Base-by-base conservation (phyloP, 2,329 filamentous ascomycete species). In the Xylariaceae sp. region DNA sequence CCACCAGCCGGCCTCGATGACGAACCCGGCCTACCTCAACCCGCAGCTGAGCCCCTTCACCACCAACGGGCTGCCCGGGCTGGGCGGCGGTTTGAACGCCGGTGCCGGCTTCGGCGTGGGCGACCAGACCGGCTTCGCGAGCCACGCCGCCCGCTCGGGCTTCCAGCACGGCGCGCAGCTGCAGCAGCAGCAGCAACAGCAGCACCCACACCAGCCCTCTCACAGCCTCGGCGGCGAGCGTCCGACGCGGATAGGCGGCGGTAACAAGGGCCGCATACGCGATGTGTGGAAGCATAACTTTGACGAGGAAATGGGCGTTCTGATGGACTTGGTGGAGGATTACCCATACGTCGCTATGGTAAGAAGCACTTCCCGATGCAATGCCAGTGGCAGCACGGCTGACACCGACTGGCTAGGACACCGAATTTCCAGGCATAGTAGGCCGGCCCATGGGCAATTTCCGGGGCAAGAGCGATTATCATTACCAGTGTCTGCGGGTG, bases 341-440 rank as follows among this genome's bases (percentile, higher is more conserved):
- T 96, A 93, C 59, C 86, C 88, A 26, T 96, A 93, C 57, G 90
- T 98, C 61, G 90, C 89, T 50, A 96, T 98, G 92, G 89, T 94
- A 67, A 68, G 82, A 35, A 25, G 29, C 15, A 15, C 29, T 21
- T 36, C 46, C 12, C 24, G 15, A 13, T 26, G 24, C n/a, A 26
- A 11, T 13, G 24, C 24, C 36, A 26, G 28, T 12, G 14, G 21
- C 13, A 16, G 32, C 18, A 19, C 29, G 23, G 19, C 21, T 38
- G 18, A 31, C 18, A 16, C 33, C 31, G 29, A 23, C 34, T 33
- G n/a, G n/a, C n/a, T 55, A 94, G 89, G 92, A 98, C 57, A 95
- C 92, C 16, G 90, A 96, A 57, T 98, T 98, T 50, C 92, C 92
- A n/a, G 92, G 92, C 37, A 88, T 98, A 33, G 90, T 98, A 33